Evolutionary conservation across 768 basidiomycete genomes (phyloP).

Genomic region (Podaxis pistillaris): DNA sequence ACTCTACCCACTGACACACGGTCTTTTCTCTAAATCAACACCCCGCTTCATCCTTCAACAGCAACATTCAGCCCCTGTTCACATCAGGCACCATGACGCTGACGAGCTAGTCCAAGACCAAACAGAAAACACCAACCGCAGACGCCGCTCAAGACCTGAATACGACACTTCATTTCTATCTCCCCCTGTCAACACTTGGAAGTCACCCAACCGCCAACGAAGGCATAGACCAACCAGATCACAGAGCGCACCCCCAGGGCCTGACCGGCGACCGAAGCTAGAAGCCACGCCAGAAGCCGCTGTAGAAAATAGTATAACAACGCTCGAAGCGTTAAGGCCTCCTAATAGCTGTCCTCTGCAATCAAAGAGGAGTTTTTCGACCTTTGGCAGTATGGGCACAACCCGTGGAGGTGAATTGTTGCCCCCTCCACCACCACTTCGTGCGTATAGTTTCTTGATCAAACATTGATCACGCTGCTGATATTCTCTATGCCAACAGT

Average conservation of each 20-base stretch:
- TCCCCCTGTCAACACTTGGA: conserved; percentile 50
- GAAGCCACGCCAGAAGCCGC: conserved; percentile 12
- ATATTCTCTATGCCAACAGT: conserved; percentile 37
- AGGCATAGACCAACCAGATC: conserved; percentile 46
- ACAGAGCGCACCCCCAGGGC: conserved; percentile 46
- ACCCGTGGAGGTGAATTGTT: conserved; percentile 46
- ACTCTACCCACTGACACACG: conserved; percentile 34
- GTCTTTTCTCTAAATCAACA: conserved; percentile 31
- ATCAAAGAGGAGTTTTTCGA: conserved; percentile 29
- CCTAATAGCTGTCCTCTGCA: conserved; percentile 15
- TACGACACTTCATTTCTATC: conserved; percentile 39
- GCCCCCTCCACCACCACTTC: conserved; percentile 61
- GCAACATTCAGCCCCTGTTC: conserved; percentile 23
- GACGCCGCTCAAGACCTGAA: conserved; percentile 6
- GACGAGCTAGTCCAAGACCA: conserved; percentile 36
- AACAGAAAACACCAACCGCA: conserved; percentile 24
- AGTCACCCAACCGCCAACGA: conserved; percentile 26
- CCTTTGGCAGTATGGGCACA: conserved; percentile 26
- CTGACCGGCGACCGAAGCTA: conserved; percentile 20
- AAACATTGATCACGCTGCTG: background rate
- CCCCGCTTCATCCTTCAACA: background rate
- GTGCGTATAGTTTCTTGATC: conserved; percentile 38
- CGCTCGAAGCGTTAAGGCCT: conserved; percentile 15
- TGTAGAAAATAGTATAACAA: conserved; percentile 13
- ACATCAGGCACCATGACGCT: conserved; percentile 37